phyloP scores from a whole-genome alignment of 192 early-diverging fungal species.

The Backusella macrospora region DNA sequence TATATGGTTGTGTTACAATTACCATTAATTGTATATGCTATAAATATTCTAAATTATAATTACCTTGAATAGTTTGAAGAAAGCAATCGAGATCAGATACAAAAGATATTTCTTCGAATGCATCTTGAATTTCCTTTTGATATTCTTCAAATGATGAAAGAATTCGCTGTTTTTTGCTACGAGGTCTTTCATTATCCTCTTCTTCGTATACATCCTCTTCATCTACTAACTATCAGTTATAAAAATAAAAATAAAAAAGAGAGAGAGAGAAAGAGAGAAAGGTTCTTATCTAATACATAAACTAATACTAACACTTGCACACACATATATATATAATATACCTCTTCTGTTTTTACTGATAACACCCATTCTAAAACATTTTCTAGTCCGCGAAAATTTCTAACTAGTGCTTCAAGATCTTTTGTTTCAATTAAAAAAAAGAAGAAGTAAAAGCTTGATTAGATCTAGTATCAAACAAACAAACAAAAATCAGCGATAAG shows the following conservation, averaged over 20 bases:
- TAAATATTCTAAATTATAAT: not conserved
- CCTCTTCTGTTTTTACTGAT: not conserved
- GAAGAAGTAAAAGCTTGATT: not conserved
- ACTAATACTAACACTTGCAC: too few relatives aligned
- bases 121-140: not conserved
- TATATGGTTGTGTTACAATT: not conserved
- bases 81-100: not conserved
- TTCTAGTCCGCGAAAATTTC: not conserved
- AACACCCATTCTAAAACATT: not conserved
- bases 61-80: not conserved
- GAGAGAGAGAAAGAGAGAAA: too few relatives aligned
- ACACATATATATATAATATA: not conserved
- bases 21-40: not conserved
- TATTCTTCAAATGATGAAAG: not conserved
- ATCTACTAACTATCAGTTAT: not conserved
- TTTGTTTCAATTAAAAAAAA: not conserved
- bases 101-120: not conserved
- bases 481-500: not conserved
- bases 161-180: not conserved
- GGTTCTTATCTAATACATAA: too few relatives aligned
- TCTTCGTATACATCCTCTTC: not conserved
- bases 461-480: not conserved
- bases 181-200: not conserved
- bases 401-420: not conserved
- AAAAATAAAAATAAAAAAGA: too few relatives aligned